phyloP scores from a whole-genome alignment of 2,329 filamentous ascomycete species.

The Didymella pomorum region DNA sequence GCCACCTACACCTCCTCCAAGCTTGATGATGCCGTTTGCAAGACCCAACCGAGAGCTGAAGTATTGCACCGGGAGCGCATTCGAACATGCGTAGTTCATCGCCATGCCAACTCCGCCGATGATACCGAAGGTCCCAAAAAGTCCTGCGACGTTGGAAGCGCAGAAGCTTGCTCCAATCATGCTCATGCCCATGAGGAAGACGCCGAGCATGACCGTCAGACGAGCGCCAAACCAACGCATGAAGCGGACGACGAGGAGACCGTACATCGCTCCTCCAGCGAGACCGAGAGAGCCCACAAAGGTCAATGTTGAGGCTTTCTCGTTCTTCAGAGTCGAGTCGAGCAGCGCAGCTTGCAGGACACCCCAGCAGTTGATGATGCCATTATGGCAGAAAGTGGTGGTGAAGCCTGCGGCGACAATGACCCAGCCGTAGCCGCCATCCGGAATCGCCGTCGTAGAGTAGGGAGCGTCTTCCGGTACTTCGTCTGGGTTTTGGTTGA shows the following conservation, averaged over 20 bases:
- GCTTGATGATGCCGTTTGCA: conserved; percentile 41
- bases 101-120: conserved; percentile 55
- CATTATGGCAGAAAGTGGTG: conserved; percentile 61
- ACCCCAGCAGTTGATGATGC: conserved; percentile 67
- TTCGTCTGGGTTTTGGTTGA: background rate
- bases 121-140: conserved; percentile 60
- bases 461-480: conserved; percentile 12
- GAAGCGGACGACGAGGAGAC: conserved; percentile 61
- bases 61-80: conserved; percentile 37
- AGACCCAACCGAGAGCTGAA: conserved; percentile 38
- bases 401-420: conserved; percentile 61
- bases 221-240: conserved; percentile 61
- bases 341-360: conserved; percentile 67
- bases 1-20: conserved; percentile 39
- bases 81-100: conserved; percentile 36
- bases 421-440: conserved; percentile 66
- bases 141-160: conserved; percentile 31
- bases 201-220: conserved; percentile 57
- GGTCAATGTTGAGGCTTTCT: conserved; percentile 61
- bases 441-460: conserved; percentile 49
- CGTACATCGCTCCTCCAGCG: conserved; percentile 61
- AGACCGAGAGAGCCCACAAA: conserved; percentile 66
- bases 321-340: conserved; percentile 53
- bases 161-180: conserved; percentile 60
- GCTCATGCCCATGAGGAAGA: conserved; percentile 60